Evolutionary conservation across 129 eudicot genomes (phyloP).

Genomic region (Ambrosia artemisiifolia): DNA sequence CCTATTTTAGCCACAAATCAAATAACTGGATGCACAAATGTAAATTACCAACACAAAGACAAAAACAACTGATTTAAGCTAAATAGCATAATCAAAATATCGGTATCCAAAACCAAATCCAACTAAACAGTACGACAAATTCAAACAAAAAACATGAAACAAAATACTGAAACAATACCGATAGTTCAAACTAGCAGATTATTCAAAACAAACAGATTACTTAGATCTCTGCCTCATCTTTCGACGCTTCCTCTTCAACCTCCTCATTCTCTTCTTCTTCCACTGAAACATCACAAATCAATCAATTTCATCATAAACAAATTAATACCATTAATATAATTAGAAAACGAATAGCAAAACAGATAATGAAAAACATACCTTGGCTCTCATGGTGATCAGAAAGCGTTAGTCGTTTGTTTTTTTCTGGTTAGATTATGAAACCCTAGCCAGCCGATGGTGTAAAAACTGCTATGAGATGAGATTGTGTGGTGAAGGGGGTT

Average conservation of each 20-base stretch:
- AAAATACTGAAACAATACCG: neutral
- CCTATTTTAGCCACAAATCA: neutral
- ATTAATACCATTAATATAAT: neutral
- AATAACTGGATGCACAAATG: neutral
- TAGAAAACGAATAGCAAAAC: neutral
- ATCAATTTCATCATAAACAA: neutral
- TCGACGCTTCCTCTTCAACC: constrained; percentile 65
- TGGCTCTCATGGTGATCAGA: constrained; percentile 41
- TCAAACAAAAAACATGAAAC: neutral
- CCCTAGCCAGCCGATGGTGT: constrained; percentile 33
- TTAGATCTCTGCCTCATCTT: constrained; percentile 64
- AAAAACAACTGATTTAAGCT: neutral
- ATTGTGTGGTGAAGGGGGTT: neutral
- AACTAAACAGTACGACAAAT: neutral
- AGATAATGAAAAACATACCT: neutral
- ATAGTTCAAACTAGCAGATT: neutral
- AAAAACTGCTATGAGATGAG: neutral
- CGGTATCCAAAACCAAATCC: neutral
- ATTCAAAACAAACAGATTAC: constrained; percentile 24
- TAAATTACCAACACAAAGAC: neutral
- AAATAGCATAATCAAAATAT: neutral
- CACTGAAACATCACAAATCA: constrained; percentile 28
- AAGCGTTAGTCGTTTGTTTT: neutral
- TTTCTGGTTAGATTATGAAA: constrained; percentile 6
- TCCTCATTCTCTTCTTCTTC: constrained; percentile 63